Evolutionary conservation across 2,329 filamentous ascomycete species (phyloP).

Genomic region (Curvularia spicifera): DNA sequence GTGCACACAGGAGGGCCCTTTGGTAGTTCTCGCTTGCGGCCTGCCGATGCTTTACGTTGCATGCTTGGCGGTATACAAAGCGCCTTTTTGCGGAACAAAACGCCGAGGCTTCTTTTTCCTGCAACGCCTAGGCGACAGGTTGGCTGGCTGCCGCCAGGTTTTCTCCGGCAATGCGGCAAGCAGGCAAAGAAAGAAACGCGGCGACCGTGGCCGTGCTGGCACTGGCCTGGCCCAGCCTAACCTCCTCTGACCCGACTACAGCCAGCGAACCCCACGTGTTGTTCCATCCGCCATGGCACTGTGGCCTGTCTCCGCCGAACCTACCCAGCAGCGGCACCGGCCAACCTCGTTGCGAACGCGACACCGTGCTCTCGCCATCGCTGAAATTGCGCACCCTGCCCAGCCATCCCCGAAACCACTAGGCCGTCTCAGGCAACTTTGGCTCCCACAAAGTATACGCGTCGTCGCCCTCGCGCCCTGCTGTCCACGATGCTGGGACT

Average conservation of each 20-base stretch:
- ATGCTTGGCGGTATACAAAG: slow-evolving; percentile 26
- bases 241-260: not conserved
- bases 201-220: not conserved
- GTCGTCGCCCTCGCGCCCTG: not conserved
- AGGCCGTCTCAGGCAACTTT: slow-evolving; percentile 3
- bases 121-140: not conserved
- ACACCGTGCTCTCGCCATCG: not conserved
- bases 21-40: slow-evolving; percentile 14
- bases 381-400: not conserved
- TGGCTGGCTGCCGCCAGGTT: slow-evolving; percentile 15
- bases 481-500: slow-evolving; percentile 1
- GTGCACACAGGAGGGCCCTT: slow-evolving; percentile 2
- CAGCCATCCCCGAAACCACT: slow-evolving; percentile 8
- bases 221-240: too few relatives aligned
- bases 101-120: slow-evolving; percentile 20
- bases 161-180: slow-evolving; percentile 16
- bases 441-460: not conserved
- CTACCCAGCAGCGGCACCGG: not conserved
- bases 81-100: slow-evolving; percentile 16
- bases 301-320: not conserved
- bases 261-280: slow-evolving; percentile 34
- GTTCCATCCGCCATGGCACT: slow-evolving; percentile 12
- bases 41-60: slow-evolving; percentile 23
- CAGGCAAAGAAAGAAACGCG: not conserved
- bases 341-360: slow-evolving; percentile 3